These are phyloP conservation scores for Oryza meyeriana DNA, from an alignment of 176 grass and related monocot species.

Conservation along the genomic window DNA sequence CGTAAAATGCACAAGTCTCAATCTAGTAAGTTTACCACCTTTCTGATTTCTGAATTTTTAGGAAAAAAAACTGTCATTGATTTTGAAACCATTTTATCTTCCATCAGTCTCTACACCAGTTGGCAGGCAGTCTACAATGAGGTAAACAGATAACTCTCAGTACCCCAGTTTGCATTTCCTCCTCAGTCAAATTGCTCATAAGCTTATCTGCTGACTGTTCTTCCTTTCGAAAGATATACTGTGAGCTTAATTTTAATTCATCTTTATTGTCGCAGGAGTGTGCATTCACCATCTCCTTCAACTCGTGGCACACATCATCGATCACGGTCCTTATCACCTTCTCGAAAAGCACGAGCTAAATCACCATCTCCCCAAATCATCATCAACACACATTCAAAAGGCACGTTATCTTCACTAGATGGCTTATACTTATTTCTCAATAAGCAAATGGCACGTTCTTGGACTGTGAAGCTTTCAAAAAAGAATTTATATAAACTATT, in stretches of 20 bases:
- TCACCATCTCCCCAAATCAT: conserved; percentile 40
- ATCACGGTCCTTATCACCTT: conserved; percentile 59
- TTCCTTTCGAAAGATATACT: neutral
- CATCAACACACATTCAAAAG: conserved; percentile 37
- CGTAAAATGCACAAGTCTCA: conserved; percentile 54
- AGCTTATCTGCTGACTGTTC: neutral
- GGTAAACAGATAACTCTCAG: conserved; percentile 47
- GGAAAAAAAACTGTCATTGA: neutral
- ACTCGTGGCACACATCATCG: conserved; percentile 37
- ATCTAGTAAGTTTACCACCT: conserved; percentile 42
- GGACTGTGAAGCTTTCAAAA: conserved; percentile 5
- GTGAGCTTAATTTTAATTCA: neutral
- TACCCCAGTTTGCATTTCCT: neutral
- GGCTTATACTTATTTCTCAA: neutral
- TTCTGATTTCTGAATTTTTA: conserved; percentile 7
- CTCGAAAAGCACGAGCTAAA: conserved; percentile 49
- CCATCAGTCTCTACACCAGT: conserved; percentile 44
- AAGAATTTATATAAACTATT: neutral
- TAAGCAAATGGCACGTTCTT: conserved; percentile 9
- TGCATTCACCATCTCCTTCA: conserved; percentile 40
- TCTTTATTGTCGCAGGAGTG: conserved; percentile 38
- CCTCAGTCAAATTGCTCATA: conserved; percentile 5
- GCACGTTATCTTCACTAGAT: conserved; percentile 1
- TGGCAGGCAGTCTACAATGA: conserved; percentile 46
- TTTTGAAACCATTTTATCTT: conserved; percentile 24